A percentile compares a stretch with the other conserved stretches of the same genome.
Evolutionary conservation across 257 asterid species (phyloP).

Genomic region (Lycium barbarum): DNA sequence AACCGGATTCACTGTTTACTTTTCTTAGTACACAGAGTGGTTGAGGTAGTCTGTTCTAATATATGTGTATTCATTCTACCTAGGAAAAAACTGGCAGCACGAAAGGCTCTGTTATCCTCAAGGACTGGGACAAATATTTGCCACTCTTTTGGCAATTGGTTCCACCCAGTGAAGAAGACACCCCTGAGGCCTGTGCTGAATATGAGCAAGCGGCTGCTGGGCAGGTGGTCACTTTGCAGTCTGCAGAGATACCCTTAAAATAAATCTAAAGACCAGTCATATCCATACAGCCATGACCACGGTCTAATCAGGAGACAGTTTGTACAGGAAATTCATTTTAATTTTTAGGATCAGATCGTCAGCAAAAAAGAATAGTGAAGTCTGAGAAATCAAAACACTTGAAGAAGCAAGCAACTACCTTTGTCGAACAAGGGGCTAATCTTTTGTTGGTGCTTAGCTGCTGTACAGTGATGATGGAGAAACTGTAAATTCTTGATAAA

Average conservation of each 20-base stretch:
- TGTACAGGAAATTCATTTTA: conserved; percentile 27
- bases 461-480: conserved; percentile 23
- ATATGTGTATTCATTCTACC: background rate
- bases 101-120: conserved; percentile 73
- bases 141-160: conserved; percentile 95
- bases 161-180: conserved; percentile 99
- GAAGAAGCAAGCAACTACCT: conserved; percentile 2
- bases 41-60: conserved; percentile 11
- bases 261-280: conserved; percentile 7
- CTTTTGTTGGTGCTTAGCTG: background rate
- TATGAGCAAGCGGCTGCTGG: conserved; percentile 66
- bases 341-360: conserved; percentile 12
- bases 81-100: conserved; percentile 94
- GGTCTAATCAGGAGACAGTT: background rate
- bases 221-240: conserved; percentile 71
- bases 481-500: conserved; percentile 13
- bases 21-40: background rate
- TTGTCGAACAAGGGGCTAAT: background rate
- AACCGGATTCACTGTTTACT: background rate
- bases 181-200: conserved; percentile 88
- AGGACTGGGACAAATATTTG: conserved; percentile 90
- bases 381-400: conserved; percentile 8
- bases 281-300: conserved; percentile 5
- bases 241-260: conserved; percentile 49
- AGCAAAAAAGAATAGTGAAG: background rate